Conservation (phyloP, 2,329 filamentous ascomycete species). For the Phialophora tarda region DNA sequence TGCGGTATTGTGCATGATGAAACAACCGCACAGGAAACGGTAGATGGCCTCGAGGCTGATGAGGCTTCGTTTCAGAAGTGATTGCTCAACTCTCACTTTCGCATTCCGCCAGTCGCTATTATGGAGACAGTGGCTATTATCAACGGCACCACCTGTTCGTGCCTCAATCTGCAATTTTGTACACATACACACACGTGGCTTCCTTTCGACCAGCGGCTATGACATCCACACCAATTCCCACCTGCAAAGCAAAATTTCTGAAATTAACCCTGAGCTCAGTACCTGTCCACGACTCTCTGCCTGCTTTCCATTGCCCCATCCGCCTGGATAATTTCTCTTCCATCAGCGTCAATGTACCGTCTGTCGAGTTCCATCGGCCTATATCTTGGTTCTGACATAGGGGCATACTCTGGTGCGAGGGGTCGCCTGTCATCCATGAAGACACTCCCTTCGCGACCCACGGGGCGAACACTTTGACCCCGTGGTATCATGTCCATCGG, state of each 20-base stretch:
- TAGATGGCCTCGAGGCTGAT: conserved; percentile 4
- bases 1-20: background rate
- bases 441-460: conserved; percentile 51
- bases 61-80: conserved; percentile 24
- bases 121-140: background rate
- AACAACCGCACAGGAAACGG: conserved; percentile 12
- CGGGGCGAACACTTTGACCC: conserved; percentile 51
- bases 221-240: conserved; percentile 1
- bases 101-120: background rate
- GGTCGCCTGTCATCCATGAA: conserved; percentile 40
- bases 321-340: conserved; percentile 33
- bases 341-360: conserved; percentile 36
- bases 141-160: background rate
- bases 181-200: conserved; percentile 16
- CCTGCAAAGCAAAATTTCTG: background rate
- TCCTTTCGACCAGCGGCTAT: conserved; percentile 13
- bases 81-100: background rate
- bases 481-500: conserved; percentile 47
- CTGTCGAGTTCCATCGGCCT: conserved; percentile 35
- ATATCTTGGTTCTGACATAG: conserved; percentile 36
- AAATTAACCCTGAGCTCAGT: conserved; percentile 21
- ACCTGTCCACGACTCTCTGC: conserved; percentile 35
- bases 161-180: conserved; percentile 13
- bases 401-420: conserved; percentile 32
- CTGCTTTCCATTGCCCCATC: conserved; percentile 31